Evolutionary conservation across 345 rosid species (phyloP).

Genomic region (Gossypium ekmanianum): DNA sequence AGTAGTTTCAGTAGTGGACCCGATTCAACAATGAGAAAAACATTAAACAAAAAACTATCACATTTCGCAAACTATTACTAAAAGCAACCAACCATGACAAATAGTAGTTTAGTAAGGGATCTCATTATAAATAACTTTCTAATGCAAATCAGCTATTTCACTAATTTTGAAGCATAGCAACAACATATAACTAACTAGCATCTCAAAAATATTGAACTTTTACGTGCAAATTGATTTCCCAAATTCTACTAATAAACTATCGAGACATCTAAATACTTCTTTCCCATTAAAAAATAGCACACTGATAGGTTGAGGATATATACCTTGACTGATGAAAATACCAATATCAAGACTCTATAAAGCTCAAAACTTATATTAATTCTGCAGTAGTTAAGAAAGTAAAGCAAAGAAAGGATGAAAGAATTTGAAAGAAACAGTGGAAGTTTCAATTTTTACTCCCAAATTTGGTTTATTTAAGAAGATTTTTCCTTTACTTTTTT

Average conservation of each 20-base stretch:
- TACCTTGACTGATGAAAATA: conserved; percentile 61
- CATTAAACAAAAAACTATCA: background rate
- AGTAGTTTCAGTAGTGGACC: no score
- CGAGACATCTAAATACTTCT: conserved; percentile 41
- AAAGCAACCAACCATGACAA: background rate
- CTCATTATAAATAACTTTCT: background rate
- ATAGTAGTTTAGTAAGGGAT: background rate
- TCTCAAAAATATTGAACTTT: background rate
- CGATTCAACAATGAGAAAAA: background rate
- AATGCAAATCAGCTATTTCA: background rate
- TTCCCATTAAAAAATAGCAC: conserved; percentile 49
- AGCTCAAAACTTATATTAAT: conserved; percentile 17
- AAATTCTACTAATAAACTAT: background rate
- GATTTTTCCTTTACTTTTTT: no score
- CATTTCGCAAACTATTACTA: background rate
- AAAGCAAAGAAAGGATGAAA: background rate
- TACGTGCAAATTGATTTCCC: background rate
- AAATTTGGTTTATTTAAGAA: no score
- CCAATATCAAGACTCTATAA: conserved; percentile 55
- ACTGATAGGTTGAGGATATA: conserved; percentile 64
- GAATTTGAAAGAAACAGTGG: conserved; percentile 15
- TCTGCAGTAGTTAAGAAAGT: background rate
- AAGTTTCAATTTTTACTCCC: background rate
- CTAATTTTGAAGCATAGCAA: background rate
- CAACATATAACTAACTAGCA: background rate